Percentiles rank a stretch among this genome's conserved stretches.
Evolutionary conservation across 345 rosid species (phyloP).

Genomic region (Dipteronia dyeriana): DNA sequence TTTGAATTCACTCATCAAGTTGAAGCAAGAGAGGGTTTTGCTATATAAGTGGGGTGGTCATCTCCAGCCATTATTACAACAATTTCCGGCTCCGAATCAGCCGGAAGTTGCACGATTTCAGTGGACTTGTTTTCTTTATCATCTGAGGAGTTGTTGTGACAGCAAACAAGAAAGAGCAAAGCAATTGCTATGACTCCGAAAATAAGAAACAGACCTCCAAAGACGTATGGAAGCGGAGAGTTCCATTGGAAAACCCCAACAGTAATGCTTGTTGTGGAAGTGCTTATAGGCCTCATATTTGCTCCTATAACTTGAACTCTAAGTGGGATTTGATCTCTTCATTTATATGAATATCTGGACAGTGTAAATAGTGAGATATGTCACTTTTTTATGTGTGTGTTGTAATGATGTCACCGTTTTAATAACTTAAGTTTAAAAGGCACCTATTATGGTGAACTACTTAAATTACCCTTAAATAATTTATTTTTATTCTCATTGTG

Average conservation of each 20-base stretch:
- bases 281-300: slow-evolving; percentile 1
- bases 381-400: no score
- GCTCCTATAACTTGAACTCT: neutral
- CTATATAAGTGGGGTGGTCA: slow-evolving; percentile 33
- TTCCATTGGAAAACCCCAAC: slow-evolving; percentile 20
- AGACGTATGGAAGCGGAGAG: slow-evolving; percentile 37
- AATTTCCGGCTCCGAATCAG: slow-evolving; percentile 24
- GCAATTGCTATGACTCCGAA: slow-evolving; percentile 27
- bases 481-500: no score
- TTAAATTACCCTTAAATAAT: no score
- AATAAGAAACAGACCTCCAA: slow-evolving; percentile 32
- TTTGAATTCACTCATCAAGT: neutral
- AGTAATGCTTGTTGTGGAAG: neutral
- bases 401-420: no score
- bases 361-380: no score
- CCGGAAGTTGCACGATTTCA: neutral
- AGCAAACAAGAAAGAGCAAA: slow-evolving; percentile 31
- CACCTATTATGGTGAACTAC: no score
- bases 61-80: slow-evolving; percentile 53
- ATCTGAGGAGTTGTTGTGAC: neutral
- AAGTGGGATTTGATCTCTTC: neutral
- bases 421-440: no score
- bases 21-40: slow-evolving; percentile 26
- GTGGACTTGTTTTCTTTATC: slow-evolving; percentile 19
- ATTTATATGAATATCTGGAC: slow-evolving; percentile 1